Evolutionary conservation across 2,329 filamentous ascomycete species (phyloP).

Genomic region (Colletotrichum shisoi): DNA sequence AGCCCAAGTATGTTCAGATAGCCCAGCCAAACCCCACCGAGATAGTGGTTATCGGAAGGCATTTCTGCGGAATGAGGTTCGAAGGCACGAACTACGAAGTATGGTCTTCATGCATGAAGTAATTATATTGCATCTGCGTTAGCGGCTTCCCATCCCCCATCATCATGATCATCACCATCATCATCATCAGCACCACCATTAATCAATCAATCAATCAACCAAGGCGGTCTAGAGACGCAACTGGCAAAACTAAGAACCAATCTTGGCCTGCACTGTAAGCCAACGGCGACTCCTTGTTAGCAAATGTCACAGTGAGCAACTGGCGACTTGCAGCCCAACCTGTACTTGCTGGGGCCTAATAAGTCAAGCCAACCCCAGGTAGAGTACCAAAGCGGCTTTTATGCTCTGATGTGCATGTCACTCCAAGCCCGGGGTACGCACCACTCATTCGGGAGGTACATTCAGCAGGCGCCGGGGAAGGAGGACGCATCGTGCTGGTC

Average conservation of each 20-base stretch:
- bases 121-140: constrained; percentile 16
- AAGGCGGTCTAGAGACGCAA: constrained; percentile 10
- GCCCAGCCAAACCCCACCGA: not conserved
- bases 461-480: not conserved
- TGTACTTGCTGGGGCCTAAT: constrained; percentile 14
- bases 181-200: not conserved
- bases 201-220: not conserved
- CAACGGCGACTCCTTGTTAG: constrained; percentile 39
- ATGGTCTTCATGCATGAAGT: constrained; percentile 26
- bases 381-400: not conserved
- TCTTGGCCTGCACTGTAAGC: constrained; percentile 13
- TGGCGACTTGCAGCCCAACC: constrained; percentile 47
- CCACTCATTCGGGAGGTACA: not conserved
- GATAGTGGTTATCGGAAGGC: not conserved
- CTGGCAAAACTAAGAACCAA: constrained; percentile 18
- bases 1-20: not conserved
- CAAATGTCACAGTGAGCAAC: constrained; percentile 43
- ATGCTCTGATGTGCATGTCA: constrained; percentile 2
- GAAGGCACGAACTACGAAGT: not conserved
- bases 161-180: not conserved
- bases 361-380: not conserved
- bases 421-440: not conserved
- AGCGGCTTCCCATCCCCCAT: constrained; percentile 10
- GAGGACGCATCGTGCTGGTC: not conserved
- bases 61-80: not conserved